Conservation (phyloP, 1,139 yeast genomes). For the Geotrichum australiense region DNA sequence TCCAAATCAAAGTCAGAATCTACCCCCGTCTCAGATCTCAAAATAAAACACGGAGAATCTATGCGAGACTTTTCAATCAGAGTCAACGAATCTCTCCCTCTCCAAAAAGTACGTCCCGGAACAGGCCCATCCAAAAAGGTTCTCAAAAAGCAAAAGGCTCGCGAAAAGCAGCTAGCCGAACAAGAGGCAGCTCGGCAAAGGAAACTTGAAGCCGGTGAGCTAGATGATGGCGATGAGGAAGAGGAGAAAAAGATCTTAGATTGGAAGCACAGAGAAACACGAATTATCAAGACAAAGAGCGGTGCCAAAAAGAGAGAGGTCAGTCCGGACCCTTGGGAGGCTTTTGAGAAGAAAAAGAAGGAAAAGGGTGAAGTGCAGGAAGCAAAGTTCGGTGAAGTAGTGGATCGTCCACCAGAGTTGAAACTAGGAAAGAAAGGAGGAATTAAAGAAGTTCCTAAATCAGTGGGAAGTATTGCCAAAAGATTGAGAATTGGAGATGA, state of each 20-base stretch:
- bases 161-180: conserved; percentile 8
- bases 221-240: conserved; percentile 21
- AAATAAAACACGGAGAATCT: conserved; percentile 33
- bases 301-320: conserved; percentile 26
- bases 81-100: conserved; percentile 37
- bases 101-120: conserved; percentile 28
- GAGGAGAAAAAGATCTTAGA: conserved; percentile 25
- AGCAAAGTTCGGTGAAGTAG: conserved; percentile 40
- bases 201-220: conserved; percentile 17
- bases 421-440: conserved; percentile 28
- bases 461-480: conserved; percentile 37
- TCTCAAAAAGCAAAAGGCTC: conserved; percentile 3
- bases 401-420: conserved; percentile 38
- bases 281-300: conserved; percentile 5
- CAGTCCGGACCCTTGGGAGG: conserved; percentile 40
- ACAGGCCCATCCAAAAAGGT: conserved; percentile 14
- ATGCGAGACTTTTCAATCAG: conserved; percentile 35
- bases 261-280: conserved; percentile 15
- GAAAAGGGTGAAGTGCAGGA: conserved; percentile 9
- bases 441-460: conserved; percentile 35
- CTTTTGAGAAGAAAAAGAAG: conserved; percentile 23
- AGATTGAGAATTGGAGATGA: conserved; percentile 36
- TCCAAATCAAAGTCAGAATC: conserved; percentile 1
- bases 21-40: conserved; percentile 18
- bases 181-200: conserved; percentile 14